A percentile compares a stretch with the other conserved stretches of the same genome.
Conservation (phyloP, 257 asterid genomes). For the Ocimum tenuiflorum region DNA sequence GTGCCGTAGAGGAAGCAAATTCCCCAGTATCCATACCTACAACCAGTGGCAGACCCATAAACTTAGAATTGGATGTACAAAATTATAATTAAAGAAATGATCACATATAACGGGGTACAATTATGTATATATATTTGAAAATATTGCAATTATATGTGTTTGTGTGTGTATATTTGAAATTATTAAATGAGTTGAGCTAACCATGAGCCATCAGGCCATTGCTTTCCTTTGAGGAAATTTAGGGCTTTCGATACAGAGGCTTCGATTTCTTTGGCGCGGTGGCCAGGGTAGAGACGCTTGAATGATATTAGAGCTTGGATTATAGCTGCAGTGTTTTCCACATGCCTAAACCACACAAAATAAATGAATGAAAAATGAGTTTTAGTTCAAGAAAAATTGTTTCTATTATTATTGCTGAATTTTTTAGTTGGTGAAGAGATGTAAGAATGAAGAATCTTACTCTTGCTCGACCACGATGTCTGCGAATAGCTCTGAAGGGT, state of each 20-base stretch:
- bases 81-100: too few species aligned
- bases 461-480: conserved; percentile 71
- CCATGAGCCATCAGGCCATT: conserved; percentile 76
- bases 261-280: conserved; percentile 63
- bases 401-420: neutral
- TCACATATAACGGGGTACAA: too few species aligned
- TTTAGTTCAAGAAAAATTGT: neutral
- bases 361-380: neutral
- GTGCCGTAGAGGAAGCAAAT: conserved; percentile 73
- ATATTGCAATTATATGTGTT: too few species aligned
- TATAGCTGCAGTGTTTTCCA: conserved; percentile 49
- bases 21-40: conserved; percentile 81
- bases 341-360: conserved; percentile 40
- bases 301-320: conserved; percentile 46
- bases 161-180: too few species aligned
- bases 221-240: conserved; percentile 44
- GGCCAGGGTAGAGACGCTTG: conserved; percentile 56
- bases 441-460: conserved; percentile 31
- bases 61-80: too few species aligned
- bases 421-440: neutral
- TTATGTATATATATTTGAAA: too few species aligned
- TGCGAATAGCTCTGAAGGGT: conserved; percentile 74
- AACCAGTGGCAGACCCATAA: neutral
- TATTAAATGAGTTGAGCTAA: conserved; percentile 16
- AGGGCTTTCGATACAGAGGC: conserved; percentile 38